Percentiles rank a stretch among this genome's conserved stretches.
phyloP scores from a whole-genome alignment of 305 asterid genomes.

The Coffea humblotiana region DNA sequence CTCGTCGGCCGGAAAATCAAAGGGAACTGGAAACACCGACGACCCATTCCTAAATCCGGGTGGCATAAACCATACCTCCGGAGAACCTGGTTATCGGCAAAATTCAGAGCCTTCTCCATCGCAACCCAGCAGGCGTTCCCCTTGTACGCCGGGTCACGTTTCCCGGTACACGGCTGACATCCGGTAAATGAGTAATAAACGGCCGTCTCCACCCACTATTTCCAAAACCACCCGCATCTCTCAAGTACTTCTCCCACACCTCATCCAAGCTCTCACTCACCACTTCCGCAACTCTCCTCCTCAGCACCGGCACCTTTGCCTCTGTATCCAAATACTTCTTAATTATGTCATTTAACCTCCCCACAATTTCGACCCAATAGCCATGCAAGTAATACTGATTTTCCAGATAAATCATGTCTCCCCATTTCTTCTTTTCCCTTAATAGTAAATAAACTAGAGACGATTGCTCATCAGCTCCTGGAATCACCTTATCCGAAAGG shows the following conservation, averaged over 20 bases:
- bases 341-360: constrained; percentile 18
- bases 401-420: constrained; percentile 24
- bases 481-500: constrained; percentile 26
- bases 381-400: constrained; percentile 26
- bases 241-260: constrained; percentile 22
- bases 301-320: not conserved
- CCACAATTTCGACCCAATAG: constrained; percentile 33
- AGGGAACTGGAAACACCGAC: constrained; percentile 39
- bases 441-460: constrained; percentile 27
- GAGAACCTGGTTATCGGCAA: constrained; percentile 82
- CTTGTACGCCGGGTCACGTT: constrained; percentile 52
- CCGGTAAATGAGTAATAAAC: constrained; percentile 35
- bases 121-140: constrained; percentile 64
- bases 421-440: constrained; percentile 27
- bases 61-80: constrained; percentile 60
- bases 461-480: constrained; percentile 33
- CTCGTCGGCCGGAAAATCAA: constrained; percentile 31
- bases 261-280: constrained; percentile 20
- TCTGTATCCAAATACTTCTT: not conserved
- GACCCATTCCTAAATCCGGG: constrained; percentile 39
- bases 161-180: constrained; percentile 45
- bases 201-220: constrained; percentile 11
- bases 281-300: constrained; percentile 24
- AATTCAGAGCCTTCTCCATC: constrained; percentile 74
- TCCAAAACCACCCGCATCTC: not conserved